Conservation (phyloP, 208 protist genomes). For the Giardia duodenalis region DNA sequence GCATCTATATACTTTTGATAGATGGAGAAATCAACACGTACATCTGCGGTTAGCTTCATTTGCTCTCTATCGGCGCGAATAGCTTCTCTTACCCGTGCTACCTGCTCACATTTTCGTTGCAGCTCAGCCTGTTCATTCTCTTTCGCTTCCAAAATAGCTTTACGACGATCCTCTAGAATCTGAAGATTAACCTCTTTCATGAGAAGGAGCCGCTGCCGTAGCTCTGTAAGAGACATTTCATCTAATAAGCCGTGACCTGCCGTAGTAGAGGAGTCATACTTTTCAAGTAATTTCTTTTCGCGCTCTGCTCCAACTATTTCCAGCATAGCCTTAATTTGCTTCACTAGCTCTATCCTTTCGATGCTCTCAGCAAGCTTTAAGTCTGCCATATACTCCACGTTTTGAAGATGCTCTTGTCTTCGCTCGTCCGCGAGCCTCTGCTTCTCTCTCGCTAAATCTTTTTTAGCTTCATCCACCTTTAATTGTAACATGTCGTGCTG, state of each 20-base stretch:
- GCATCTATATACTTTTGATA: neutral
- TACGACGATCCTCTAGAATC: neutral
- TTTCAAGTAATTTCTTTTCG: neutral
- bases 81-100: neutral
- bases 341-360: neutral
- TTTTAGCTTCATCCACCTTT: neutral
- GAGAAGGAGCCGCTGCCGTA: neutral
- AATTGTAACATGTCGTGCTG: neutral
- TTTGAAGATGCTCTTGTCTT: neutral
- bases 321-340: neutral
- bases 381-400: neutral
- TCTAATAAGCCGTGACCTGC: neutral
- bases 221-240: neutral
- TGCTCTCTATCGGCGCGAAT: neutral
- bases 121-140: neutral
- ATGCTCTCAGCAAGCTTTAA: neutral
- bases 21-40: neutral
- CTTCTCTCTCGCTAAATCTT: neutral
- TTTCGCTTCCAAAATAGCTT: neutral
- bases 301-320: neutral
- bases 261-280: neutral
- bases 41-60: neutral
- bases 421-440: neutral
- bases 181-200: conserved; percentile 10
- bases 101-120: neutral